Evolutionary conservation across 352 stramenopile species (phyloP).

Genomic region (Phytophthora podocarpi): DNA sequence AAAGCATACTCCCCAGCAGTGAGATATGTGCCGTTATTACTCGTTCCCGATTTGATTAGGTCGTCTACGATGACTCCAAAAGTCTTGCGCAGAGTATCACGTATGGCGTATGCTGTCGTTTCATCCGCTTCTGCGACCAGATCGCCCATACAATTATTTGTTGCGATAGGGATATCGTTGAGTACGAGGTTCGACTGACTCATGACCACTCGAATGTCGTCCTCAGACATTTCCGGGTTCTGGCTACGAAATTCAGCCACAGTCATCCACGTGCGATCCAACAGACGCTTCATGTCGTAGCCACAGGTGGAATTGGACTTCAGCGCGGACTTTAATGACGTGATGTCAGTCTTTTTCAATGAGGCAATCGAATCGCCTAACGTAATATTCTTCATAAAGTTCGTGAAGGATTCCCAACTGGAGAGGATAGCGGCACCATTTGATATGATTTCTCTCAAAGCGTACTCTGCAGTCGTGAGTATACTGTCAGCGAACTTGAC

Average conservation of each 20-base stretch:
- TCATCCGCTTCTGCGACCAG: constrained; percentile 32
- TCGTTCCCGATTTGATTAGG: constrained; percentile 49
- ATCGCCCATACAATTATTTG: constrained; percentile 49
- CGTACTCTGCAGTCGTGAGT: constrained; percentile 37
- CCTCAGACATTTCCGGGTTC: constrained; percentile 35
- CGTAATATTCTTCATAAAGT: constrained; percentile 42
- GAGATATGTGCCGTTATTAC: constrained; percentile 39
- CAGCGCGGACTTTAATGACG: constrained; percentile 32
- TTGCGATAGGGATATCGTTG: constrained; percentile 54
- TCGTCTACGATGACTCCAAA: constrained; percentile 51
- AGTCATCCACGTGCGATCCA: constrained; percentile 41
- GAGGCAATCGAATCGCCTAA: constrained; percentile 21
- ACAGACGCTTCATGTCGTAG: constrained; percentile 37
- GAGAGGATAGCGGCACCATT: constrained; percentile 43
- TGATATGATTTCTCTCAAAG: constrained; percentile 43
- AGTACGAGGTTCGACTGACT: constrained; percentile 48
- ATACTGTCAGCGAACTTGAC: constrained; percentile 41
- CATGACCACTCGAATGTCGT: constrained; percentile 34
- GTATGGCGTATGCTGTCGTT: constrained; percentile 30
- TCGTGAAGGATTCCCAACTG: constrained; percentile 35
- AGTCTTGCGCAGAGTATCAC: constrained; percentile 54
- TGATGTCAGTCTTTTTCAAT: constrained; percentile 32
- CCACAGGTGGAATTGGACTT: constrained; percentile 38
- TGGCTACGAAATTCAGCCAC: constrained; percentile 35
- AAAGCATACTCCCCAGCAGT: constrained; percentile 44